A percentile compares a stretch with the other conserved stretches of the same genome.
These are phyloP conservation scores for Sapria himalayana DNA, from an alignment of 345 rosid species.

Conservation along the genomic window DNA sequence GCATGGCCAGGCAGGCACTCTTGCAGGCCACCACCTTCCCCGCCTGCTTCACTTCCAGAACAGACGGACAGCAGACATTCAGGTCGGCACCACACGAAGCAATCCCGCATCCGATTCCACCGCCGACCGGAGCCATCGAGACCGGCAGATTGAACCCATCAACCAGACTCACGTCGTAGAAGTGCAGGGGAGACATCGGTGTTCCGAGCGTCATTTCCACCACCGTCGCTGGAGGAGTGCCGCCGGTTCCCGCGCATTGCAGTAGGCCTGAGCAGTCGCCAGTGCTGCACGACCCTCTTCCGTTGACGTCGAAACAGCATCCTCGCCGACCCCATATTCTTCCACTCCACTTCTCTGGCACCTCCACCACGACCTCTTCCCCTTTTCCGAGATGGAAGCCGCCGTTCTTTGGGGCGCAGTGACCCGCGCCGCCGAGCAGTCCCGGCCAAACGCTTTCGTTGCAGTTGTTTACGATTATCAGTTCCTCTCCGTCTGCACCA, in stretches of 20 bases:
- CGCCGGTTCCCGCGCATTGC: constrained; percentile 44
- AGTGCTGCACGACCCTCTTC: constrained; percentile 51
- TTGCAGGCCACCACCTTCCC: constrained; percentile 66
- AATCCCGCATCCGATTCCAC: constrained; percentile 69
- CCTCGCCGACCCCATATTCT: constrained; percentile 78
- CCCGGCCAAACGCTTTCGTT: constrained; percentile 73
- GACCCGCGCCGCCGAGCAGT: constrained; percentile 51
- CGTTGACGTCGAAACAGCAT: constrained; percentile 32
- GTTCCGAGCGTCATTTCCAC: constrained; percentile 86
- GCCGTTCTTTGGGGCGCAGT: constrained; percentile 30
- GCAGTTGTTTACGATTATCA: constrained; percentile 71
- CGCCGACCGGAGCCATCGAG: constrained; percentile 72
- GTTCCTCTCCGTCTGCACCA: constrained; percentile 3
- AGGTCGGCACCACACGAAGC: constrained; percentile 74
- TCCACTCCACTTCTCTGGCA: constrained; percentile 70
- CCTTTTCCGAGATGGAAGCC: constrained; percentile 51
- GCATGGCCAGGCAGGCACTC: constrained; percentile 92
- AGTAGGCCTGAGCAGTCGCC: constrained; percentile 47
- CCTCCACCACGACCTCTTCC: constrained; percentile 42
- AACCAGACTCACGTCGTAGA: constrained; percentile 86
- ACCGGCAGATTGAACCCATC: constrained; percentile 85
- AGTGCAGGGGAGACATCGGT: constrained; percentile 61
- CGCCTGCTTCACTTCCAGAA: constrained; percentile 44
- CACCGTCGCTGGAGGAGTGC: constrained; percentile 61
- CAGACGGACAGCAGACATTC: constrained; percentile 74